Evolutionary conservation across 2,329 filamentous ascomycete genomes (phyloP).

Genomic region (Penicillium sp.): DNA sequence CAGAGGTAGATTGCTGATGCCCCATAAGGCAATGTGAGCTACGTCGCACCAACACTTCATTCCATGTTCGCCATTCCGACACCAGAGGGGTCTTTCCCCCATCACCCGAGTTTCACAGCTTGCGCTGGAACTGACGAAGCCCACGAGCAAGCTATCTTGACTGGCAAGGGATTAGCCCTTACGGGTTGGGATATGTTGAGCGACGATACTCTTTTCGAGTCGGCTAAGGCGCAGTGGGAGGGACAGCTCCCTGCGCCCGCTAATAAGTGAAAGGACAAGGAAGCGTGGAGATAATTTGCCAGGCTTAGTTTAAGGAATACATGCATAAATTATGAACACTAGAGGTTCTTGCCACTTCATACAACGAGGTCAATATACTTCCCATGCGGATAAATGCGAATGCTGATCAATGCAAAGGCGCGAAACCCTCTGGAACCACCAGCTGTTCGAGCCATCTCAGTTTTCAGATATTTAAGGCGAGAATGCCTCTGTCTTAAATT

Average conservation of each 20-base stretch:
- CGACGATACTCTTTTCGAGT: constrained; percentile 3
- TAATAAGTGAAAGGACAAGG: neutral
- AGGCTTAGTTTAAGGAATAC: neutral
- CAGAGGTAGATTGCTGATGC: neutral
- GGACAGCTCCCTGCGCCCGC: constrained; percentile 1
- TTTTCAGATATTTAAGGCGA: no score
- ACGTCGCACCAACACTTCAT: constrained; percentile 13
- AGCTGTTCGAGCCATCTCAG: no score
- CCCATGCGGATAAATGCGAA: no score
- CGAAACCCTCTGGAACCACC: no score
- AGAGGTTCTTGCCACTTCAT: neutral
- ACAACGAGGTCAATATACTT: neutral
- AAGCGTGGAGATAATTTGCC: neutral
- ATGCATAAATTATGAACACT: neutral
- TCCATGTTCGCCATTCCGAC: constrained; percentile 14
- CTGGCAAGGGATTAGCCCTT: constrained; percentile 12
- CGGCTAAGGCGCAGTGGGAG: constrained; percentile 7
- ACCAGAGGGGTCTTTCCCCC: constrained; percentile 5
- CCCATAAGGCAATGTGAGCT: constrained; percentile 11
- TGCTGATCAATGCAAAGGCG: no score
- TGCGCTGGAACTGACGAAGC: constrained; percentile 14
- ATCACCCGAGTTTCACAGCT: constrained; percentile 6
- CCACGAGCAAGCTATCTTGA: constrained; percentile 3
- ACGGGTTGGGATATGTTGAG: constrained; percentile 9
- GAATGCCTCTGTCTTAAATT: neutral